Evolutionary conservation across 208 protist species (phyloP), one percentile per base, ranked within the genome.

Genomic region (Trypanosoma caninum): DNA sequence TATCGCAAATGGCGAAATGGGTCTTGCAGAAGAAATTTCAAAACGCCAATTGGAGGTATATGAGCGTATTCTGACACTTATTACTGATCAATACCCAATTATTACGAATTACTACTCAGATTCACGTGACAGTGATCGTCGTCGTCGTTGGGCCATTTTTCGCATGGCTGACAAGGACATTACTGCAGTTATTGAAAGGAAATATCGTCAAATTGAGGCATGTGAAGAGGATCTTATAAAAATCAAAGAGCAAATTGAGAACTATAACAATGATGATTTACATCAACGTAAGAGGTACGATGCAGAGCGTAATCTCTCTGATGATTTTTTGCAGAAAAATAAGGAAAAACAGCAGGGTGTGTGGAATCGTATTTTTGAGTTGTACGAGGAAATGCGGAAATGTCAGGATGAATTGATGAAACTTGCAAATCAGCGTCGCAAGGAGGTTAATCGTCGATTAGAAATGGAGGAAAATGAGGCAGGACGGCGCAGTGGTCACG

Each of bases 121-220:
- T 47, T 80, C 72, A n/a, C 56, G 75, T 33, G 80, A 87, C 50
- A 78, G 73, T 53, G 80, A 96, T 44, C 77, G 87, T 4, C 74
- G 86, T 7, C 82, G 87, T 0, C 87, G 90, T n/a, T 96, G 90
- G 90, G 77, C 82, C 8, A 92, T 96, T 25, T 96, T 96, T 58
- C 76, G 90, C 42, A 96, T 96, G 90, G 90, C 78, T 3, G 81
- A 90, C 57, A 79, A 84, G 42, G 87, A 96, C 71, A 89, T 96
- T 66, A 79, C 83, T 16, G 72, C 87, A n/a, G 87, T 96, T 0
- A 79, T 96, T 52, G 87, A 96, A 65, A 65, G 71, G 28, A 94
- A 94, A 68, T 72, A 87, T 42, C 76, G 87, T 30, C 85, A 89
- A 50, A 84, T 91, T 25, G 87, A 94, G 41, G 86, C 90, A 10